Base-by-base conservation (phyloP, 2,329 filamentous ascomycete species). In the Aspergillus versicolor region DNA sequence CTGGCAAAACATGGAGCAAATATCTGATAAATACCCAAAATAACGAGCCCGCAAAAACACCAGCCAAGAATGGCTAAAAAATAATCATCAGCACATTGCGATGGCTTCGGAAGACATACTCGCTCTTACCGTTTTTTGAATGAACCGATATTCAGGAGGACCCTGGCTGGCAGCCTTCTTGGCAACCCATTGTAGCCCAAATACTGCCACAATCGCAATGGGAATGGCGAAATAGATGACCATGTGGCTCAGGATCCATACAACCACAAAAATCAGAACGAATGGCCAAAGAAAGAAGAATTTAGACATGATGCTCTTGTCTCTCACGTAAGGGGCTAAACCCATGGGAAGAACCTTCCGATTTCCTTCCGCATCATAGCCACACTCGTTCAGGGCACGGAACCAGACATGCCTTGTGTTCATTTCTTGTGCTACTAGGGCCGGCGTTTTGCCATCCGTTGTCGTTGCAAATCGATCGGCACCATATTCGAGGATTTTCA, bases 401-500 rank as follows among this genome's bases (percentile, higher is more conserved):
- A 89, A 88, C 91, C 92, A 97, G 51, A 91, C 87, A 22, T 84
- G 82, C 47, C 84, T 81, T 0, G 92, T 95, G 71, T 94, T 95
- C 81, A 99, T 92, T 73, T 97, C 94, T 65, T 86, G 83, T 1
- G 94, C 93, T 8, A 92, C 95, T 52, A 88, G 84, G 0, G 88
- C 84, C 0, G 94, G 94, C 7, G 92, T 94, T 81, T 99, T 97
- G 61, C 93, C 93, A 46, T 91, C 90, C 53, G 86, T 83, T 27
- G 92, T 97, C 76, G 92, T 89, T 38, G 90, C 91, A 70, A 96
- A 97, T 45, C 94, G 85, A 75, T 99, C 94, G 24, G 92, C 88
- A 46, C 94, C 95, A 73, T 97, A 97, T 78, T 99, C 94, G 65
- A 99, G 84, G 44, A 99, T 81, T 76, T 97, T 97, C 71, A 95